phyloP scores from a whole-genome alignment of 106 monocot species.

The Dendrobium catenatum region DNA sequence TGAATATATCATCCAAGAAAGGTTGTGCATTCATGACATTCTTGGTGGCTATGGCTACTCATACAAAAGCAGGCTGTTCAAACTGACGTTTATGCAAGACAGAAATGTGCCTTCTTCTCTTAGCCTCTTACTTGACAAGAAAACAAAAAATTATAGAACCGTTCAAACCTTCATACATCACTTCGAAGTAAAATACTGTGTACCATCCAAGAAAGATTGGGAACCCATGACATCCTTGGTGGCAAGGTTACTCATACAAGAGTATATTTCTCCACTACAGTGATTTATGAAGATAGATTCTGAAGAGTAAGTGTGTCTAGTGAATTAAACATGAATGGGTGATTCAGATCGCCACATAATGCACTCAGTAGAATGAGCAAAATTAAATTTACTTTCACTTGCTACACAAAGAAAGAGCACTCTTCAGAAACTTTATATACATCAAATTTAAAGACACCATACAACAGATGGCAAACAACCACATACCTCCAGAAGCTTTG shows the following conservation, averaged over 20 bases:
- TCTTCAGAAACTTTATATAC: not conserved
- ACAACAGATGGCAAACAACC: not conserved
- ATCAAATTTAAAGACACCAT: not conserved
- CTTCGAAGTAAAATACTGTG: not conserved
- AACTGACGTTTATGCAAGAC: not conserved
- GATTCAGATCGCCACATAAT: not conserved
- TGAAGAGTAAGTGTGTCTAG: not conserved
- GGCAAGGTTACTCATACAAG: not conserved
- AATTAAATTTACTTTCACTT: not conserved
- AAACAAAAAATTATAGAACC: not conserved
- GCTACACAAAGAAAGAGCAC: not conserved
- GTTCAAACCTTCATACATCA: not conserved
- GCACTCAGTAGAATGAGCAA: not conserved
- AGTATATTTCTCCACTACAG: not conserved
- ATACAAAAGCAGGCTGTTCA: not conserved
- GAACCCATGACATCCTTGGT: not conserved
- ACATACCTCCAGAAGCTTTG: slow-evolving; percentile 71
- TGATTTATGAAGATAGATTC: not conserved
- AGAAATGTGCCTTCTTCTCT: not conserved
- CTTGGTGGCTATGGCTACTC: not conserved
- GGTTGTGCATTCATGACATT: not conserved
- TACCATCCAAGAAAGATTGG: not conserved
- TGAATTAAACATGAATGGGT: not conserved
- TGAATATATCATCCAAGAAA: not conserved
- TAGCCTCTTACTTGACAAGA: not conserved